Conservation (phyloP, 2,329 filamentous ascomycete genomes). For the Mycocentrospora acerina region DNA sequence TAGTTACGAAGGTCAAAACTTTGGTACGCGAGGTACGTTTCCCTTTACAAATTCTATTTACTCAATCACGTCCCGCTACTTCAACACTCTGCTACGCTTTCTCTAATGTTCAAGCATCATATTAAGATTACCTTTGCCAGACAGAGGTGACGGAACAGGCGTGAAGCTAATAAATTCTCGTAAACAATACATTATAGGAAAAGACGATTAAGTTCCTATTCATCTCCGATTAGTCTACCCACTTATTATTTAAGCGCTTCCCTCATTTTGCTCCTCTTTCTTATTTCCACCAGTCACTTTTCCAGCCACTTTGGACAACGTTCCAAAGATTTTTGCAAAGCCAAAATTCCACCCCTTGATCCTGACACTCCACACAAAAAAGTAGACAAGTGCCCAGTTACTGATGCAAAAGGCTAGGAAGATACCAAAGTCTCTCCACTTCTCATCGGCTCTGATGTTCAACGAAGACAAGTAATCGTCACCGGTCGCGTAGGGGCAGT, state of each 20-base stretch:
- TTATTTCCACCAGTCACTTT: constrained; percentile 16
- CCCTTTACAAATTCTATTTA: too few species aligned
- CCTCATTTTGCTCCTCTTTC: constrained; percentile 13
- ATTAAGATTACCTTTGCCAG: too few species aligned
- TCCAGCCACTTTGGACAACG: constrained; percentile 39
- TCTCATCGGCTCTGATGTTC: constrained; percentile 59
- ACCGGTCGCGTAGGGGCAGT: constrained; percentile 68
- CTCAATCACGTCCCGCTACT: too few species aligned
- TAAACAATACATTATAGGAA: too few species aligned
- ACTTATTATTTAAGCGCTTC: constrained; percentile 3
- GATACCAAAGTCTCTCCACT: constrained; percentile 73
- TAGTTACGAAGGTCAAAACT: too few species aligned
- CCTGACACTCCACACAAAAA: constrained; percentile 74
- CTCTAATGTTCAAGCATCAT: too few species aligned
- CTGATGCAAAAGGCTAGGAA: constrained; percentile 70
- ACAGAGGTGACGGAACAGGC: too few species aligned
- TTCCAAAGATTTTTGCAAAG: constrained; percentile 58
- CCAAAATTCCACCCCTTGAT: constrained; percentile 72
- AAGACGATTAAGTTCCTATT: too few species aligned
- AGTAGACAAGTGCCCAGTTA: constrained; percentile 73
- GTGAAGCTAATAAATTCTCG: too few species aligned
- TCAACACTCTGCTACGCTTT: too few species aligned
- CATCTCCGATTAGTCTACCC: too few species aligned
- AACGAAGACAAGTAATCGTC: constrained; percentile 65
- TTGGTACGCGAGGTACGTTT: too few species aligned